Evolutionary conservation across 75 land plant genomes (phyloP), one percentile per base, ranked within the genome.

Genomic region (Selaginella tamariscina): DNA sequence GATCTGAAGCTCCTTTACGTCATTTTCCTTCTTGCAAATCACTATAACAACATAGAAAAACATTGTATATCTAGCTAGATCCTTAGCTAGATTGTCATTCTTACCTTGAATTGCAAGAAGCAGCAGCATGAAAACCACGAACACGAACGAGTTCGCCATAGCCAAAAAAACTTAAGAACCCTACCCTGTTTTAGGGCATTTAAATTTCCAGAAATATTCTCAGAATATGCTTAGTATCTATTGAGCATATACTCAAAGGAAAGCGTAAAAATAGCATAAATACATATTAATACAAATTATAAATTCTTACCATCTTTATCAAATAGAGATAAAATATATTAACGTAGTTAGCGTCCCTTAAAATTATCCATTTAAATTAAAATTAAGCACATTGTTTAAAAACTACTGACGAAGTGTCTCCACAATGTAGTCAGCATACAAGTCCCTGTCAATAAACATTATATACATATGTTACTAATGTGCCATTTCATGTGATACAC

Each of bases 1-100:
- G 33, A 84, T 84, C 73, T 84, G 86, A 8, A 84, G 84, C 73
- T 84, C 86, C 57, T 67, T 72, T 32, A 84, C 86, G 56, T 83
- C 86, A 33, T 65, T 67, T 11, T 73, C 71, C 32, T 70, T 72
- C 68, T 73, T 77, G n/a, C n/a, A n/a, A n/a, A n/a, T n/a, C n/a
- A n/a, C n/a, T n/a, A n/a, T n/a, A n/a, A n/a, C n/a, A n/a, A n/a
- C n/a, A n/a, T n/a, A n/a, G n/a, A n/a, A n/a, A n/a, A n/a, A n/a
- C n/a, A n/a, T n/a, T n/a, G n/a, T n/a, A n/a, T n/a, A n/a, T n/a
- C n/a, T n/a, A n/a, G n/a, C n/a, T n/a, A n/a, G n/a, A n/a, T n/a
- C n/a, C n/a, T n/a, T n/a, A n/a, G n/a, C n/a, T n/a, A n/a, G n/a
- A n/a, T n/a, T n/a, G n/a, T n/a, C n/a, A n/a, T n/a, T 15, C 15